Evolutionary conservation across 164 flowering plant genomes (phyloP), one percentile per base, ranked within the genome.

Genomic region (Pachysandra terminalis): DNA sequence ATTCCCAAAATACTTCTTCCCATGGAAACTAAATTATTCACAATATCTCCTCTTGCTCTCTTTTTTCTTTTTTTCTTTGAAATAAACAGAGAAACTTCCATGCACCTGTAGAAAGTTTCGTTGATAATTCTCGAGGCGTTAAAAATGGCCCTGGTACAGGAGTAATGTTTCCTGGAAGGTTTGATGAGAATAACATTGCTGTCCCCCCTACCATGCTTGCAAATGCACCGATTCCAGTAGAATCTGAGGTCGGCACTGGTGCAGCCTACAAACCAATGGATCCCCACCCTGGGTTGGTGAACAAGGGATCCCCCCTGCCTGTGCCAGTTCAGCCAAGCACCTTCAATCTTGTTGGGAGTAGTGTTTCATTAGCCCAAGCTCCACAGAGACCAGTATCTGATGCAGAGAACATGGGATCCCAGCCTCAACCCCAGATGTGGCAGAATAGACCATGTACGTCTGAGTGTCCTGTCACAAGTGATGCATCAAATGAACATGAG

Each of bases 61-160:
- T 67, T 21, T 17, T 59, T 59, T 15, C 7, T 64, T 1, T 25
- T 45, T 45, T 32, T 24, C 19, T 63, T 57, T 62, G 61, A 14
- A 54, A n/a, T n/a, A n/a, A n/a, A 70, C 85, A 95, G 97, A 90
- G 95, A 75, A 85, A 87, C 68, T 86, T 81, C 74, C 98, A 89
- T 37, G 90, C 90, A 81, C 89, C 85, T 10, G 86, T 75, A 53
- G 94, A 80, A 65, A 83, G 69, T 74, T 74, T 81, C 64, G 74
- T 72, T 56, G 86, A 84, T 63, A 84, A 80, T 59, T 83, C 86
- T 25, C 92, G 71, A 71, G 69, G 79, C 56, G 40, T 78, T 27
- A 87, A 83, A 66, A 87, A 84, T 69, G 81, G 86, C 56, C 77
- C 87, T 63, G 85, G 78, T 59, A 76, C 86, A 59, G 88, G 73